Evolutionary conservation across 2,329 filamentous ascomycete species (phyloP).

Genomic region (Periconia macrospinosa): DNA sequence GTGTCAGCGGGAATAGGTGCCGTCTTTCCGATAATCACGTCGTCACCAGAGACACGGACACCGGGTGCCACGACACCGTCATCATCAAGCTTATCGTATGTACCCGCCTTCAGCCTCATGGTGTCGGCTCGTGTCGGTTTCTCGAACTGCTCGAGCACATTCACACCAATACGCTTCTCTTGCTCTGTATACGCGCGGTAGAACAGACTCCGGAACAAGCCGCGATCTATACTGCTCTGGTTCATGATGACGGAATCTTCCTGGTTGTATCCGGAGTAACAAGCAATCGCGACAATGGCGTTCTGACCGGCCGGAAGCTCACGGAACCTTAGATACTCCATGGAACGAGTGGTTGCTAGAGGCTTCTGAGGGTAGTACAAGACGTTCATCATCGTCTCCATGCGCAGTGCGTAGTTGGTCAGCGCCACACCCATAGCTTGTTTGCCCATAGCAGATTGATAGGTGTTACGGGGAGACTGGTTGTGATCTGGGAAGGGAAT

Average conservation of each 20-base stretch:
- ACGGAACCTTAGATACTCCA: slow-evolving; percentile 98
- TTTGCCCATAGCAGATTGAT: slow-evolving; percentile 99
- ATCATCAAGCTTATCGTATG: slow-evolving; percentile 95
- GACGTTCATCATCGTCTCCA: slow-evolving; percentile 99
- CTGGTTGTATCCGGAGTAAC: slow-evolving; percentile 98
- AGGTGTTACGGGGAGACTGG: slow-evolving; percentile 97
- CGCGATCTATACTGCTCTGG: slow-evolving; percentile 97
- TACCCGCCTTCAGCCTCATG: slow-evolving; percentile 88
- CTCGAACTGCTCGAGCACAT: slow-evolving; percentile 91
- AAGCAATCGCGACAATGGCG: slow-evolving; percentile 95
- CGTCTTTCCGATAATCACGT: slow-evolving; percentile 99
- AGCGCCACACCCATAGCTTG: slow-evolving; percentile 99
- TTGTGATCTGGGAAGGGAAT: slow-evolving; percentile 99
- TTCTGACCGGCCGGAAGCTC: slow-evolving; percentile 97
- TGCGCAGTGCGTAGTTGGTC: slow-evolving; percentile 93
- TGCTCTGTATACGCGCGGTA: slow-evolving; percentile 97
- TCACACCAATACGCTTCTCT: slow-evolving; percentile 94
- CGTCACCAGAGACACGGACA: slow-evolving; percentile 92
- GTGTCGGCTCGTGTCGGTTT: slow-evolving; percentile 90
- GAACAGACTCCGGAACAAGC: slow-evolving; percentile 95
- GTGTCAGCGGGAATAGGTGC: slow-evolving; percentile 90
- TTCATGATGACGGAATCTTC: slow-evolving; percentile 99
- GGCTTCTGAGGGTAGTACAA: slow-evolving; percentile 99
- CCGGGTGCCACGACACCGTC: slow-evolving; percentile 94
- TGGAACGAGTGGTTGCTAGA: slow-evolving; percentile 90